Percentiles rank a stretch among this genome's conserved stretches.
These are phyloP conservation scores for Lizonia empirigonia DNA, from an alignment of 2,329 filamentous ascomycete genomes.

Conservation along the genomic window DNA sequence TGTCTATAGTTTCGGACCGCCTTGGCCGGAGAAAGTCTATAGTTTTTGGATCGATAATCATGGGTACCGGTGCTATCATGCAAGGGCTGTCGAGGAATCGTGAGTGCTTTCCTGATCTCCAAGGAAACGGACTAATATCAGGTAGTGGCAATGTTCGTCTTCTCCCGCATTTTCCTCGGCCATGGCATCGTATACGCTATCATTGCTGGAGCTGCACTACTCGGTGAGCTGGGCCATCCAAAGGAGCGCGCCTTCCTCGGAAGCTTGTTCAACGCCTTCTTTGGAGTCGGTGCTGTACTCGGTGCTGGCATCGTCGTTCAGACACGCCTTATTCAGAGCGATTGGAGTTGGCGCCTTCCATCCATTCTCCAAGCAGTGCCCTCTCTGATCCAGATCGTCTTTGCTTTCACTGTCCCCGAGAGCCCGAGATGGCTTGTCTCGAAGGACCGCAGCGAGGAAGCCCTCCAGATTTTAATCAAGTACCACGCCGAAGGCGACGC, in stretches of 20 bases:
- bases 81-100: conserved; percentile 59
- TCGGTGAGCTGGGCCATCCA: conserved; percentile 70
- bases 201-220: conserved; percentile 66
- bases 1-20: conserved; percentile 61
- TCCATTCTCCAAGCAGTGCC: conserved; percentile 68
- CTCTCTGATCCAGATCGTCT: conserved; percentile 65
- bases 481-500: conserved; percentile 67
- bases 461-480: conserved; percentile 65
- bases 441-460: conserved; percentile 67
- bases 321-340: conserved; percentile 60
- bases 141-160: conserved; percentile 59
- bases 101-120: conserved; percentile 16
- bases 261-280: conserved; percentile 72
- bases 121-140: neutral
- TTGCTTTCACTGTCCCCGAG: conserved; percentile 68
- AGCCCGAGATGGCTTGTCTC: conserved; percentile 69
- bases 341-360: conserved; percentile 72
- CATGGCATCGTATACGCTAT: conserved; percentile 71
- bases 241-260: conserved; percentile 70
- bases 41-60: conserved; percentile 60
- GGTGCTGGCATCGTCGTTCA: conserved; percentile 69
- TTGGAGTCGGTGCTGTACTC: conserved; percentile 63
- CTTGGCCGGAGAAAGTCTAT: conserved; percentile 64
- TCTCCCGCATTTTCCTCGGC: conserved; percentile 66
- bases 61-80: conserved; percentile 61